phyloP scores from a whole-genome alignment of 2,329 filamentous ascomycete genomes.

The Davidsoniella australis region DNA sequence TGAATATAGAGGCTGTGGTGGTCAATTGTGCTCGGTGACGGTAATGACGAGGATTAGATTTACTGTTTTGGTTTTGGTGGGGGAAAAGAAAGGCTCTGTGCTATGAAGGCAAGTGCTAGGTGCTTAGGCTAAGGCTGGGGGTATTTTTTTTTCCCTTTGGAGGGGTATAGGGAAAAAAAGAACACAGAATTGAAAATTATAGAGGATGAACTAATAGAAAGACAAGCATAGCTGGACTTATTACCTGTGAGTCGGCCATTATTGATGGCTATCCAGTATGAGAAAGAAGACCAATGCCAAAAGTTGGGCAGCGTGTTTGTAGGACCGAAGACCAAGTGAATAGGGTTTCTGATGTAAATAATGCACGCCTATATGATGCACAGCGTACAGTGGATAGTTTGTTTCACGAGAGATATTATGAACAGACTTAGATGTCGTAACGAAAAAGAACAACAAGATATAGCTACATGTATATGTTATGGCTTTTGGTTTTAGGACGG shows the following conservation, averaged over 20 bases:
- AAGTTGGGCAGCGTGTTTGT: too few species aligned
- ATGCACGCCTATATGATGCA: too few species aligned
- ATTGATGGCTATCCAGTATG: too few species aligned
- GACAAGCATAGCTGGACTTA: not conserved
- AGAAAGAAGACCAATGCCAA: too few species aligned
- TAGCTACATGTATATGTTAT: too few species aligned
- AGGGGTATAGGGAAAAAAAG: not conserved
- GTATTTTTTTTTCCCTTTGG: not conserved
- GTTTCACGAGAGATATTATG: not conserved
- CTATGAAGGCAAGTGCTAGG: too few species aligned
- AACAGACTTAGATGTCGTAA: not conserved
- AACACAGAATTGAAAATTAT: not conserved
- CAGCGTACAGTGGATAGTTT: not conserved
- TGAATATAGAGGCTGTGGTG: not conserved
- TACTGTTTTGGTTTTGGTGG: slow-evolving; percentile 1
- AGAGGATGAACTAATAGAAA: not conserved
- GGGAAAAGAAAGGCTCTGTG: not conserved
- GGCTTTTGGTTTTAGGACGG: too few species aligned
- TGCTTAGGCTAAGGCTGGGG: too few species aligned
- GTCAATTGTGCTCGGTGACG: not conserved
- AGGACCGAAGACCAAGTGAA: too few species aligned
- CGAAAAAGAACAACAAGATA: too few species aligned
- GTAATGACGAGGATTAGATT: not conserved
- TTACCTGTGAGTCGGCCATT: slow-evolving; percentile 10
- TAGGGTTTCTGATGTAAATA: too few species aligned